These are phyloP conservation scores for Biancaea sappan DNA, from an alignment of 306 rosid species.

Conservation along the genomic window DNA sequence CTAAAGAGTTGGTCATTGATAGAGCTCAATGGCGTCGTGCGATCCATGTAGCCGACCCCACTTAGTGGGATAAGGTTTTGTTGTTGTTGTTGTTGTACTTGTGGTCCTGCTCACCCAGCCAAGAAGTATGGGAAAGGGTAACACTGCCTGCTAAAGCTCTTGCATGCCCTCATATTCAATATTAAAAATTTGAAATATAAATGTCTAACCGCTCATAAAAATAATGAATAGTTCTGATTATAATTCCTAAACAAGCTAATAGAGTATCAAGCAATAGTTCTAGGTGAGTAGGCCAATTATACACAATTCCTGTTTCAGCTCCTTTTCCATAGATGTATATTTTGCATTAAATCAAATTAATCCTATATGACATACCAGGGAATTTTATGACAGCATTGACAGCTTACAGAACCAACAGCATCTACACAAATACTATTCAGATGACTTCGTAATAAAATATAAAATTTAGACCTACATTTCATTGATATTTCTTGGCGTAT, in stretches of 20 bases:
- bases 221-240: not conserved
- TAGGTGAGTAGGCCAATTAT: not conserved
- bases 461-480: constrained; percentile 29
- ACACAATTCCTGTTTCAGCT: not conserved
- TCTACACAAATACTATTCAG: not conserved
- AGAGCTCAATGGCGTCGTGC: no score
- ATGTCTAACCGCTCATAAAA: not conserved
- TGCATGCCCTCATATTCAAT: not conserved
- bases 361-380: not conserved
- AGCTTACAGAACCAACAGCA: not conserved
- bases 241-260: not conserved
- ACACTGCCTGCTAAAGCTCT: not conserved
- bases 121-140: not conserved
- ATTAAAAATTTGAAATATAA: not conserved
- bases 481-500: constrained; percentile 21
- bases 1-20: no score
- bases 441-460: not conserved
- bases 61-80: no score
- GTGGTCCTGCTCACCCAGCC: not conserved
- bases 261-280: not conserved
- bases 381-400: not conserved
- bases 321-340: not conserved
- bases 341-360: not conserved
- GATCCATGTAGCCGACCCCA: no score
- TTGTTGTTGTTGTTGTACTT: not conserved